Evolutionary conservation across 176 grass and related monocot genomes (phyloP).

Genomic region (Bromus sterilis): DNA sequence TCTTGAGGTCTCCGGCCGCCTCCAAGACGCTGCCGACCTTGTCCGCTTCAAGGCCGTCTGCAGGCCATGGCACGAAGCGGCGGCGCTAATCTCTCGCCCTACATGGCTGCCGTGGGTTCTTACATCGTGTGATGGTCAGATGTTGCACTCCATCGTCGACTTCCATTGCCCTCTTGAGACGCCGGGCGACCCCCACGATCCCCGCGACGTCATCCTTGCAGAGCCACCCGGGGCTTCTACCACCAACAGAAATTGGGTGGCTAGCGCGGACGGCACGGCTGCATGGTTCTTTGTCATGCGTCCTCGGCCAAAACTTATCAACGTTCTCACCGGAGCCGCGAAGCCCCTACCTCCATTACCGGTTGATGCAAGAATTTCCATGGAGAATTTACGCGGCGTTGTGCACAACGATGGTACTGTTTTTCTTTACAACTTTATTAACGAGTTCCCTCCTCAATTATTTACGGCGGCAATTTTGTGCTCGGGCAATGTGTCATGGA

Average conservation of each 20-base stretch:
- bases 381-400: not conserved
- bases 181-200: not conserved
- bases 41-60: not conserved
- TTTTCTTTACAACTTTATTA: not conserved
- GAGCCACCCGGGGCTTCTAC: not conserved
- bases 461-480: not conserved
- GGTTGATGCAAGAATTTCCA: not conserved
- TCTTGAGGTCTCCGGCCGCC: not conserved
- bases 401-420: not conserved
- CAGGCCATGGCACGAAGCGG: not conserved
- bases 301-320: not conserved
- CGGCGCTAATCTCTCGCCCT: not conserved
- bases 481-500: not conserved
- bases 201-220: not conserved
- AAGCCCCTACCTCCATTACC: not conserved
- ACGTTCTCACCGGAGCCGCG: not conserved
- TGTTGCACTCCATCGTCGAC: not conserved
- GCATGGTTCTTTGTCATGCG: not conserved
- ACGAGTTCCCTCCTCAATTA: not conserved
- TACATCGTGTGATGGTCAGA: not conserved
- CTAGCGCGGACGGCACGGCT: not conserved
- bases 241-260: not conserved
- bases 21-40: not conserved
- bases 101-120: not conserved
- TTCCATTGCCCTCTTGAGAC: not conserved